phyloP scores from a whole-genome alignment of 2,329 filamentous ascomycete species.

The Boeremia exigua region DNA sequence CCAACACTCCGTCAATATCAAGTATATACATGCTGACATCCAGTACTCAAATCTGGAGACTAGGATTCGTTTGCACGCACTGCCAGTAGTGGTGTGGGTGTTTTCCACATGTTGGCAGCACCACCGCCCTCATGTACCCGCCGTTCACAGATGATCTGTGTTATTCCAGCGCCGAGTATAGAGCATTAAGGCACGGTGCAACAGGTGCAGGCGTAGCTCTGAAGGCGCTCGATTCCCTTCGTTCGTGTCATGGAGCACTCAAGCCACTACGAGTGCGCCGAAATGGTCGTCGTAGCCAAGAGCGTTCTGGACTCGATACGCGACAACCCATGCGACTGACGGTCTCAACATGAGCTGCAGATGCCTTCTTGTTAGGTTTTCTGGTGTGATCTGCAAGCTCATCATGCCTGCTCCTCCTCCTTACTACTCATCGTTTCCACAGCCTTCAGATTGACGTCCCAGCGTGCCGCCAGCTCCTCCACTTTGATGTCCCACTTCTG shows the following conservation, averaged over 20 bases:
- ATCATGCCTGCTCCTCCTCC: conserved; percentile 35
- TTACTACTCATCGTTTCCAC: conserved; percentile 47
- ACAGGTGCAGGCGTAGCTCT: no score
- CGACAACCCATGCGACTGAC: background rate
- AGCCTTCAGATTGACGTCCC: conserved; percentile 48
- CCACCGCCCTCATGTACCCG: no score
- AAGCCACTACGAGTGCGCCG: background rate
- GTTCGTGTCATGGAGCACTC: background rate
- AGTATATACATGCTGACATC: no score
- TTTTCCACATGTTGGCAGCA: background rate
- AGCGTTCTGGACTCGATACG: background rate
- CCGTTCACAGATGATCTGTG: background rate
- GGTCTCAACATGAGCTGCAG: background rate
- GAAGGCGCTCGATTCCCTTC: background rate
- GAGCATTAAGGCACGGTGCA: no score
- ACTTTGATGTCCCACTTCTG: conserved; percentile 64
- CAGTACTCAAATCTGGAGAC: no score
- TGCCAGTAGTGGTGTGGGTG: background rate
- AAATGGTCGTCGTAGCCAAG: background rate
- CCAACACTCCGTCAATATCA: background rate
- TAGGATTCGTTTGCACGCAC: no score
- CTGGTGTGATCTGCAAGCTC: background rate
- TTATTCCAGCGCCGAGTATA: background rate
- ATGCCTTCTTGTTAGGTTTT: background rate
- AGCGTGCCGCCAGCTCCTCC: conserved; percentile 51